Evolutionary conservation across 2,329 filamentous ascomycete species (phyloP).

Genomic region (Simplicillium sp.): DNA sequence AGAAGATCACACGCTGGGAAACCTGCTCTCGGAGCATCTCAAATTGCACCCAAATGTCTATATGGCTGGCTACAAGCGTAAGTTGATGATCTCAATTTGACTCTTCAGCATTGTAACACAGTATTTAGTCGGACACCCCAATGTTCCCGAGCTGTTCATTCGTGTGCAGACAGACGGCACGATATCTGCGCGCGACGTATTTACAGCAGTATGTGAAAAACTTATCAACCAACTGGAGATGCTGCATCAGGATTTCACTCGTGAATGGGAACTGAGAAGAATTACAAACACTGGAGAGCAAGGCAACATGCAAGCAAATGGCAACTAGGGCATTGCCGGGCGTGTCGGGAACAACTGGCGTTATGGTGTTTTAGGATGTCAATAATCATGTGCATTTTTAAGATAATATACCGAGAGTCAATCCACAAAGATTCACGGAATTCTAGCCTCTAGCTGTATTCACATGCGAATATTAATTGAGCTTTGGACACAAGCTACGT

Average conservation of each 20-base stretch:
- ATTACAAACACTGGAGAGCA: slow-evolving; percentile 63
- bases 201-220: slow-evolving; percentile 71
- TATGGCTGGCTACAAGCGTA: slow-evolving; percentile 88
- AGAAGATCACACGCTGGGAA: slow-evolving; percentile 92
- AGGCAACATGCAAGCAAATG: slow-evolving; percentile 30
- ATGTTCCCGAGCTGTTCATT: slow-evolving; percentile 54
- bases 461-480: not conserved
- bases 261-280: slow-evolving; percentile 82
- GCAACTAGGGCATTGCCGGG: slow-evolving; percentile 14
- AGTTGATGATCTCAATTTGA: slow-evolving; percentile 12
- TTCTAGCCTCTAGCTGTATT: not conserved
- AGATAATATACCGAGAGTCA: no score
- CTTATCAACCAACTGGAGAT: slow-evolving; percentile 73
- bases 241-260: slow-evolving; percentile 80
- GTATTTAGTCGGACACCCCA: slow-evolving; percentile 44
- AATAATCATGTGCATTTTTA: not conserved
- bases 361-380: slow-evolving; percentile 15
- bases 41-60: slow-evolving; percentile 75
- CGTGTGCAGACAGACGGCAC: slow-evolving; percentile 88
- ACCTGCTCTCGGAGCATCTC: slow-evolving; percentile 78
- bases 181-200: slow-evolving; percentile 79
- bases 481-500: no score
- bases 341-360: slow-evolving; percentile 3
- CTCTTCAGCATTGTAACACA: slow-evolving; percentile 1
- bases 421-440: not conserved